These are phyloP conservation scores for Leccinum subatratum DNA, from an alignment of 1,284 basidiomycete genomes.

Conservation along the genomic window DNA sequence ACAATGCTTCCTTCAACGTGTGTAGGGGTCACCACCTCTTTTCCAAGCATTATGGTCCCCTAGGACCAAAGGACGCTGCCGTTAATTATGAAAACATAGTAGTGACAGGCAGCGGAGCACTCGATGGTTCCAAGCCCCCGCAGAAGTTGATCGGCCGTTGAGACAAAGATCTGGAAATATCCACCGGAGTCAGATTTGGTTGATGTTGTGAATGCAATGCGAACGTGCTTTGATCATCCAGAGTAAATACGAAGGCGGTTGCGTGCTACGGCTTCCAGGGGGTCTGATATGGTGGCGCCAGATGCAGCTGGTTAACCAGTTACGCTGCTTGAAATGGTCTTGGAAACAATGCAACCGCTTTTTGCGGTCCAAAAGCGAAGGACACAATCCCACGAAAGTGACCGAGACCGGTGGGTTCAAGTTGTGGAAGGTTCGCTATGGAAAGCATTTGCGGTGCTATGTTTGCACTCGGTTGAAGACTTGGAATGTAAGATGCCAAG, in stretches of 20 bases:
- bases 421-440: constrained; percentile 62
- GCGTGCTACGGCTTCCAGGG: constrained; percentile 56
- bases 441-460: constrained; percentile 59
- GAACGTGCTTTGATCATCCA: constrained; percentile 44
- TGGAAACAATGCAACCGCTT: constrained; percentile 63
- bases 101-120: too few relatives aligned
- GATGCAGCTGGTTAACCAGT: constrained; percentile 22
- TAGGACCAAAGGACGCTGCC: too few relatives aligned
- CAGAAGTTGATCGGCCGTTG: constrained; percentile 51
- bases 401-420: constrained; percentile 66
- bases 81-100: constrained; percentile 43
- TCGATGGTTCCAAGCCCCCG: constrained; percentile 50
- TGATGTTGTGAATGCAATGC: constrained; percentile 57
- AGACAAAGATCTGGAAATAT: constrained; percentile 60
- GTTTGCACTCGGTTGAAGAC: constrained; percentile 42
- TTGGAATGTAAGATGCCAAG: constrained; percentile 61
- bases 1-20: constrained; percentile 80
- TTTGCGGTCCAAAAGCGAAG: constrained; percentile 78
- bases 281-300: constrained; percentile 37
- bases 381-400: constrained; percentile 77
- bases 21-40: constrained; percentile 76
- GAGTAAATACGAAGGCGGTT: constrained; percentile 59
- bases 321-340: constrained; percentile 38
- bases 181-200: constrained; percentile 61
- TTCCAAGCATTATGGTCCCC: too few relatives aligned